Percentiles rank a stretch among this genome's conserved stretches.
Conservation (phyloP, 805 yeast species). For the Lachancea sp. region DNA sequence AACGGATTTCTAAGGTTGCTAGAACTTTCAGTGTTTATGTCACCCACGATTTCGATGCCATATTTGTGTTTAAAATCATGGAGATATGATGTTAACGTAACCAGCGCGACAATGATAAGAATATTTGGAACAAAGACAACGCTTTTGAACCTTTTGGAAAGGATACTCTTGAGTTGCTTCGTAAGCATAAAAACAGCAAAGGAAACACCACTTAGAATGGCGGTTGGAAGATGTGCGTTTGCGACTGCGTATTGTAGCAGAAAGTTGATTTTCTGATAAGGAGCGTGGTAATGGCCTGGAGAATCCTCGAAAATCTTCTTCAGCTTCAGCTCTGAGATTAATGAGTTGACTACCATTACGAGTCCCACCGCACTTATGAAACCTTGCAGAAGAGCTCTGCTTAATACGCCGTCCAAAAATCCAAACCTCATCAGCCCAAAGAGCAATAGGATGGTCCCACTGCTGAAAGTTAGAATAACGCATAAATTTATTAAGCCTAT, state of each 20-base stretch:
- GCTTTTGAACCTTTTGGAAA: slow-evolving; percentile 33
- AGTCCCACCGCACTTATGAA: slow-evolving; percentile 82
- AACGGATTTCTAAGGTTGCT: slow-evolving; percentile 53
- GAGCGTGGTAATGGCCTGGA: slow-evolving; percentile 56
- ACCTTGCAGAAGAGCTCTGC: slow-evolving; percentile 72
- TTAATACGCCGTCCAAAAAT: slow-evolving; percentile 71
- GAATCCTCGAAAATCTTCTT: slow-evolving; percentile 39
- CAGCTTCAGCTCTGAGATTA: slow-evolving; percentile 68
- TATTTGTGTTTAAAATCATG: slow-evolving; percentile 42
- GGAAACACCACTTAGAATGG: slow-evolving; percentile 50
- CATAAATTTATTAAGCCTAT: slow-evolving; percentile 50
- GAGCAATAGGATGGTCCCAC: slow-evolving; percentile 66
- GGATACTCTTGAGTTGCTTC: slow-evolving; percentile 37
- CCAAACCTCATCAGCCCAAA: slow-evolving; percentile 83
- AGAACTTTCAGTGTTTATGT: slow-evolving; percentile 46
- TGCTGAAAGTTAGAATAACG: slow-evolving; percentile 61
- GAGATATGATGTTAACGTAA: slow-evolving; percentile 46
- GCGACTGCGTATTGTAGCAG: slow-evolving; percentile 41
- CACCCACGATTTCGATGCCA: slow-evolving; percentile 69
- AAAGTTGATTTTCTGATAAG: slow-evolving; percentile 61
- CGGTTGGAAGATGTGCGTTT: slow-evolving; percentile 52
- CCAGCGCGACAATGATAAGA: slow-evolving; percentile 57
- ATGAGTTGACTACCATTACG: slow-evolving; percentile 73
- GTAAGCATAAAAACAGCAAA: slow-evolving; percentile 41
- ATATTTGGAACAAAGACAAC: slow-evolving; percentile 80